A percentile compares a stretch with the other conserved stretches of the same genome.
These are phyloP conservation scores for Plantago major DNA, from an alignment of 257 asterid genomes.

Conservation along the genomic window DNA sequence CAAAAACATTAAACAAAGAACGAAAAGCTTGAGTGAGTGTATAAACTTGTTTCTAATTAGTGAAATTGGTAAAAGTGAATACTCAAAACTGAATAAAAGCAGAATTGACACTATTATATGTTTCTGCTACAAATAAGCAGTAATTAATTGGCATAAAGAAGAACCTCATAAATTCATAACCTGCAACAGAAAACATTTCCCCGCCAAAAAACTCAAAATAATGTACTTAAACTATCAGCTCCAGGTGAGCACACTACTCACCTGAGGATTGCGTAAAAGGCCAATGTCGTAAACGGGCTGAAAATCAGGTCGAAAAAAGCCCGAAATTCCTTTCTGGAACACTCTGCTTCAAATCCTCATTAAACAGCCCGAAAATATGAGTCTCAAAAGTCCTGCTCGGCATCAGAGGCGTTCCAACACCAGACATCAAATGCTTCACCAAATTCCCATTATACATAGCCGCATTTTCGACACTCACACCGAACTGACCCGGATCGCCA, in stretches of 20 bases:
- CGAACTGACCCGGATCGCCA: slow-evolving; percentile 37
- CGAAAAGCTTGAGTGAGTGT: no score
- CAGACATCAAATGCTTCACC: slow-evolving; percentile 30
- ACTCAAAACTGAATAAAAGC: no score
- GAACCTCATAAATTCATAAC: no score
- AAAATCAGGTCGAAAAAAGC: slow-evolving; percentile 40
- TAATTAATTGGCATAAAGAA: no score
- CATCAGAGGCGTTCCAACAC: slow-evolving; percentile 49
- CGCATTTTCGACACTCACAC: slow-evolving; percentile 32
- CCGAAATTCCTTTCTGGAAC: slow-evolving; percentile 39
- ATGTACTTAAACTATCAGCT: no score
- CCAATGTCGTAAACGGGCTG: slow-evolving; percentile 43
- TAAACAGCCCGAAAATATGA: slow-evolving; percentile 36
- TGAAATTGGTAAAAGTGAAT: no score
- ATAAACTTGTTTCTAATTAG: no score
- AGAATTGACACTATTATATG: no score
- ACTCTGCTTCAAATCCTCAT: slow-evolving; percentile 40
- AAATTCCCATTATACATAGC: slow-evolving; percentile 33
- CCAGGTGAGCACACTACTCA: background rate
- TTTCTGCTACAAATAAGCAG: no score
- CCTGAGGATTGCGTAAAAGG: slow-evolving; percentile 28
- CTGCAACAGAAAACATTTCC: no score
- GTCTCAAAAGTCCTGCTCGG: slow-evolving; percentile 40
- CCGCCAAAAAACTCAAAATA: no score
- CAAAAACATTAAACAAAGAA: no score